Percentiles rank a stretch among this genome's conserved stretches.
Conservation (phyloP, 345 rosid genomes). For the Euphorbia lathyris region DNA sequence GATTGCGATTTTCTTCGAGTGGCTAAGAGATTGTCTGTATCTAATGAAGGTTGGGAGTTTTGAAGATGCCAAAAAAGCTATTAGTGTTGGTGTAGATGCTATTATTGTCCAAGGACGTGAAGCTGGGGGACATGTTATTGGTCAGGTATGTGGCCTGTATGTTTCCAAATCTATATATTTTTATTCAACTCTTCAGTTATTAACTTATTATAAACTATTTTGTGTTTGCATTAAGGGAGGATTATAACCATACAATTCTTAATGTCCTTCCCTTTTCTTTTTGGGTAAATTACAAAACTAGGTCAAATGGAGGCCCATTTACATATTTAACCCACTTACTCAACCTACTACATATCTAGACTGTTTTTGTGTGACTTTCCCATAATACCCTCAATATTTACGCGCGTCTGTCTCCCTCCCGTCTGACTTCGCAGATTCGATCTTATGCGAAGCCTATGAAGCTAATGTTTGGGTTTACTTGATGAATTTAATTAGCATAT, state of each 20-base stretch:
- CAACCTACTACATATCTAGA: too few relatives aligned
- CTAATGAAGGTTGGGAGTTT: conserved; percentile 58
- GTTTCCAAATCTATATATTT: neutral
- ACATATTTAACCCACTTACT: too few relatives aligned
- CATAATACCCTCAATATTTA: too few relatives aligned
- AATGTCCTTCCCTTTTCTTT: neutral
- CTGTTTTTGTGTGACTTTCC: too few relatives aligned
- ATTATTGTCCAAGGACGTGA: conserved; percentile 85
- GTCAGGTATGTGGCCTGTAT: conserved; percentile 46
- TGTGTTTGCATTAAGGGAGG: neutral
- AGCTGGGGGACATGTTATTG: conserved; percentile 87
- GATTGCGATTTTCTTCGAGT: neutral
- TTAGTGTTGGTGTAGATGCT: conserved; percentile 68
- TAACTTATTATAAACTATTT: neutral
- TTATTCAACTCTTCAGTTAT: neutral
- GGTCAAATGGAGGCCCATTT: too few relatives aligned
- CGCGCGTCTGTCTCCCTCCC: too few relatives aligned
- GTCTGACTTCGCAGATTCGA: too few relatives aligned
- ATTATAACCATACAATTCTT: neutral
- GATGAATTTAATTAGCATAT: too few relatives aligned
- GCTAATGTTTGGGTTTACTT: too few relatives aligned
- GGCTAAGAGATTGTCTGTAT: conserved; percentile 12
- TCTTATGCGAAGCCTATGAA: too few relatives aligned
- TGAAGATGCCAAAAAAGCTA: conserved; percentile 60
- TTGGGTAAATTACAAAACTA: too few relatives aligned